Base-by-base conservation (phyloP, 2,329 filamentous ascomycete species). In the Harringtonia aguacate region DNA sequence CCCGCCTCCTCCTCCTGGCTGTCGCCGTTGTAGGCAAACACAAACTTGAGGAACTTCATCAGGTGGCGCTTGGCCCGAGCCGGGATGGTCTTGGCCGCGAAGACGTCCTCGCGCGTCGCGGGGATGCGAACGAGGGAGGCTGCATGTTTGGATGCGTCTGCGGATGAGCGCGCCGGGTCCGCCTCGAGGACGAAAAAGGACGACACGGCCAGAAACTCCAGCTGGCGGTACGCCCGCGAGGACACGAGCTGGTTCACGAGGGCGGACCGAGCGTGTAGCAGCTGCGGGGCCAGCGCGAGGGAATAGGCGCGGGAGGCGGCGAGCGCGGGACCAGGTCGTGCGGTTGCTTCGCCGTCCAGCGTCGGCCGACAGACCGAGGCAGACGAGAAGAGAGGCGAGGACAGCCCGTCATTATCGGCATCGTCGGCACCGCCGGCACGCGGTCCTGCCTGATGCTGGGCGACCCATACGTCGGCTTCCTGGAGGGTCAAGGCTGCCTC, bases 21-120 rank as follows among this genome's bases (percentile, higher is more conserved):
- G 9, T 33, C 28, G 15, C 17, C 46, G n/a, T 38, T 44, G 55
- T 81, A 82, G 53, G 87, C 77, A 47, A 80, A 69, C 43, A 95
- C 83, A 58, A 92, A 90, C 60, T 90, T 89, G 56, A 97, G 72
- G 55, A 95, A 94, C 61, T 94, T 94, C 83, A 95, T 95, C 55
- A 97, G 64, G 10, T 77, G 75, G 43, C 90, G 80, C 66, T 97
- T 97, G 7, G 86, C 79, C 51, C 84, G 83, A 52, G 84, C 73
- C 37, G 86, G 78, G 45, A 97, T 84, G 21, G 72, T 71, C 30
- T 77, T 76, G 58, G 87, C 83, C 39, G 81, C 77, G 61, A 95
- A 95, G 36, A 97, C 79, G 64, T 95, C 90, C 65, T 98, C 90
- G 52, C 90, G 79, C 24, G 85, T 89, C 50, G 85, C 89, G 1